Base-by-base conservation (phyloP, 768 basidiomycete genomes). In the Piloderma croceum region DNA sequence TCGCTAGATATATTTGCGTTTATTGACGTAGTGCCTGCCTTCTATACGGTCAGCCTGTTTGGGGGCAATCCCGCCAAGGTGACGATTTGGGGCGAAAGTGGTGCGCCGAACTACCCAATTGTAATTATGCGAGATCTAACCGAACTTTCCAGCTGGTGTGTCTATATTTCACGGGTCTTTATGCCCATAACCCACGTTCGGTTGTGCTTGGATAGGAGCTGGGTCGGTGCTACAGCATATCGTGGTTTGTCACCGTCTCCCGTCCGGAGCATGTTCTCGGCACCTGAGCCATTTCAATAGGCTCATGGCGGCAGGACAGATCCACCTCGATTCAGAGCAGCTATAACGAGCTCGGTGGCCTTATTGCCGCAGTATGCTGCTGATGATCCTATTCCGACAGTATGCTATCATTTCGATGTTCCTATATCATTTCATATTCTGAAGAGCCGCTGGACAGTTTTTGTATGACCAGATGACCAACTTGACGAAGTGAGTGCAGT, bases 11-110 rank as follows among this genome's bases (percentile, higher is more conserved):
- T 24, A 24, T 37, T 41, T 20, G 9, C 5, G 4, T 6, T 20
- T 7, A 7, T 41, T 21, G 17, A 10, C 25, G n/a, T 11, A 11
- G 34, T 43, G 10, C 47, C 38, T 11, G 7, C 7, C 24, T 3
- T 29, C 13, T 15, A 11, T 3, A 17, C 36, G 66, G 65, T 64
- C 63, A 7, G 41, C 38, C n/a, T 34, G 23, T 17, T 65, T 34
- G 62, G 64, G 23, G 64, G 64, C 1, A 59, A 66, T 45, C 47
- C 51, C 7, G 2, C 24, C 2, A 46, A 49, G 38, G 64, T 67
- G 13, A 64, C 62, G 7, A 60, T 66, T 31, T 64, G 61, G 62
- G 65, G 65, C 1, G 54, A 62, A 48, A n/a, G n/a, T n/a, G n/a
- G n/a, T n/a, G n/a, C n/a, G n/a, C n/a, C n/a, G n/a, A n/a, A n/a